Evolutionary conservation across 2,329 filamentous ascomycete species (phyloP).

Genomic region (Sclerotinia sclerotiorum): DNA sequence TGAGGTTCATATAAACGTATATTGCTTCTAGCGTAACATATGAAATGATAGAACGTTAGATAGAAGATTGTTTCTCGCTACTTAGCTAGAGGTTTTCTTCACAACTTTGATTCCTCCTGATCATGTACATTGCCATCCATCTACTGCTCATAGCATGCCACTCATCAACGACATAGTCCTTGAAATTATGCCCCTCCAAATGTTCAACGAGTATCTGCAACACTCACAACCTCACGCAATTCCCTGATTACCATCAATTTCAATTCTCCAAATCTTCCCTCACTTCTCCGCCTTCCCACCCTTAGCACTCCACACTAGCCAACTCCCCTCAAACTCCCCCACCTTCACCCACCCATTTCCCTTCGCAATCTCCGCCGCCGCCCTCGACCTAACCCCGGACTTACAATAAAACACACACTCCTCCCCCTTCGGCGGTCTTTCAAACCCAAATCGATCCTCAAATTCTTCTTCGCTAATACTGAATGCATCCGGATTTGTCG

Average conservation of each 20-base stretch:
- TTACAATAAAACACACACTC: conserved; percentile 89
- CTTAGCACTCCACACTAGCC: conserved; percentile 77
- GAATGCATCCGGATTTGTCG: conserved; percentile 73
- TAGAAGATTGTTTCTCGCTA: too few relatives aligned
- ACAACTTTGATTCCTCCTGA: background rate
- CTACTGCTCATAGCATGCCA: background rate
- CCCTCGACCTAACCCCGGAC: conserved; percentile 77
- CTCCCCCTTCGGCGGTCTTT: conserved; percentile 58
- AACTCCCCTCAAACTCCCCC: conserved; percentile 73
- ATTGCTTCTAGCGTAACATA: too few relatives aligned
- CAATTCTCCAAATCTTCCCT: too few relatives aligned
- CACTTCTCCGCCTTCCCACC: conserved; percentile 52
- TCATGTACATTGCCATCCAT: background rate
- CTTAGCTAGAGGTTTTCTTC: background rate
- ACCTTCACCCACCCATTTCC: conserved; percentile 73
- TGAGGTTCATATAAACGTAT: too few relatives aligned
- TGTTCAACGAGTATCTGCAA: background rate
- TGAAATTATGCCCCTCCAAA: too few relatives aligned
- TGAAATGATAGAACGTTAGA: too few relatives aligned
- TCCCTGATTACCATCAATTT: background rate
- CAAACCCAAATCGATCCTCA: conserved; percentile 75
- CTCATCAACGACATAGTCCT: background rate
- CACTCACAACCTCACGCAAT: background rate
- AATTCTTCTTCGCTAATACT: conserved; percentile 78
- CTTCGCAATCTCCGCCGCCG: conserved; percentile 74